Base-by-base conservation (phyloP, 2,329 filamentous ascomycete genomes). In the Pyricularia pennisetigena region DNA sequence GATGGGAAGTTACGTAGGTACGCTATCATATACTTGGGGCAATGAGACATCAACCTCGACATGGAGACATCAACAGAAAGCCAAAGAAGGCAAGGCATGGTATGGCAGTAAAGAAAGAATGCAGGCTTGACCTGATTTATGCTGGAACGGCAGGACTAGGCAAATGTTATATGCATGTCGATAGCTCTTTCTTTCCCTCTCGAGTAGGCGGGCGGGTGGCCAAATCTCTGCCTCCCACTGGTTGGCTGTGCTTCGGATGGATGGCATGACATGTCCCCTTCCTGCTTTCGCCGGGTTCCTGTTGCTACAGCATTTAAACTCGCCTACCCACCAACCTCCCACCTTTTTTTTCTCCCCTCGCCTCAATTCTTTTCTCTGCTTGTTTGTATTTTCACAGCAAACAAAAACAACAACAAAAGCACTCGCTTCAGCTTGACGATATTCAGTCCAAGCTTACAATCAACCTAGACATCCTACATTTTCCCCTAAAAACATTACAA, bases 391-490 rank as follows among this genome's bases (percentile, higher is more conserved):
- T 10, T 16, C 68, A 67, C 65, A 57, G 29, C 66, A 67, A 49
- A 61, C 30, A 24, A 65, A 68, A 65, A 69, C 26, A 67, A 10
- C 8, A 9, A n/a, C 29, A 35, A 62, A 49, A 20, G 16, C 41
- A 24, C 66, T 12, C 8, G 32, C 41, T 68, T 69, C 29, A 24
- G 12, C 69, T 67, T 70, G 41, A 49, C 59, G 64, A 67, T 62
- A 65, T 65, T 65, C 67, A 62, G 64, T 67, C n/a, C n/a, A n/a
- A n/a, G n/a, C n/a, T n/a, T n/a, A n/a, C n/a, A n/a, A n/a, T n/a
- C 64, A 57, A 66, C 24, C 69, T 66, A 69, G 30, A 29, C 30
- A 69, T 63, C n/a, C 64, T 41, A 64, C 57, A 29, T 61, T 61
- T 61, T 69, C 41, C 16, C 32, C 64, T 64, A 30, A 67, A 61